Evolutionary conservation across 2,329 filamentous ascomycete genomes (phyloP).

Genomic region (Fonsecaea erecta): DNA sequence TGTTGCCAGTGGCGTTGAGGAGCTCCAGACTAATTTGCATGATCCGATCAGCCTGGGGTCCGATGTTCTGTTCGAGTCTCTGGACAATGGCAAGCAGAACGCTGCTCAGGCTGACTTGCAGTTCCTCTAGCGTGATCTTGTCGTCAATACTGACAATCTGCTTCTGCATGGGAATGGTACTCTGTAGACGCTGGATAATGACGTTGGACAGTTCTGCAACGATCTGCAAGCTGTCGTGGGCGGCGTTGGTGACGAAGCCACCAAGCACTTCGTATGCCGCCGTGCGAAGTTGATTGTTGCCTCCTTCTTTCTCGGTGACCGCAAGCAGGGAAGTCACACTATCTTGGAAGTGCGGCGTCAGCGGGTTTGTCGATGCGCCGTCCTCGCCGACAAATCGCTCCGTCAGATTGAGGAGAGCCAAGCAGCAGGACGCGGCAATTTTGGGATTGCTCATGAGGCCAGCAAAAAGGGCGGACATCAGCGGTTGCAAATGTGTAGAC

Average conservation of each 20-base stretch:
- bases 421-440: conserved; percentile 98
- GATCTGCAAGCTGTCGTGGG: conserved; percentile 78
- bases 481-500: conserved; percentile 75
- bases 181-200: conserved; percentile 86
- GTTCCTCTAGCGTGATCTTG: conserved; percentile 92
- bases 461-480: conserved; percentile 87
- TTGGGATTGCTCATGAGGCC: conserved; percentile 89
- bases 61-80: conserved; percentile 87
- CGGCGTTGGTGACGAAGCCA: conserved; percentile 88
- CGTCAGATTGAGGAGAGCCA: conserved; percentile 97
- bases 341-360: conserved; percentile 91
- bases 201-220: conserved; percentile 84
- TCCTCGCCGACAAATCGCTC: conserved; percentile 91
- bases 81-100: conserved; percentile 91
- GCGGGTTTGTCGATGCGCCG: conserved; percentile 74
- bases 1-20: conserved; percentile 78
- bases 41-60: conserved; percentile 87
- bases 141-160: conserved; percentile 98
- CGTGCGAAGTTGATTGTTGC: conserved; percentile 86
- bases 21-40: conserved; percentile 88
- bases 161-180: conserved; percentile 83
- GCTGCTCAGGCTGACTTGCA: conserved; percentile 93
- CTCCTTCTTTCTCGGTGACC: conserved; percentile 73
- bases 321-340: conserved; percentile 84
- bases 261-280: conserved; percentile 97